Base-by-base conservation (phyloP, 2,329 filamentous ascomycete genomes). In the Nannizzia gypsea region DNA sequence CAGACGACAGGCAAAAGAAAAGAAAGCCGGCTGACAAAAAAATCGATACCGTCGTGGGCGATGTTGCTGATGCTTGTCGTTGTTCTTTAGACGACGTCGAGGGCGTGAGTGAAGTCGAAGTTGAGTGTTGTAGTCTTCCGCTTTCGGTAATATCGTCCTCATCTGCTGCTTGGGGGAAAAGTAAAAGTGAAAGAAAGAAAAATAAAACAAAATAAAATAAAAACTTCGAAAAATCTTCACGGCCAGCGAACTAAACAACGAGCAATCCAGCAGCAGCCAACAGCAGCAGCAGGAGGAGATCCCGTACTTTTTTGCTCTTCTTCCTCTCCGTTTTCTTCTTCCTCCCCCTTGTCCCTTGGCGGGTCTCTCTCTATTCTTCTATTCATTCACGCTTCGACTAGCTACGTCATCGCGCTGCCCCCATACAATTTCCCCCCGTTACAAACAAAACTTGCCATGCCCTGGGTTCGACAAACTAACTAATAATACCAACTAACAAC, bases 381-480 rank as follows among this genome's bases (percentile, higher is more conserved):
- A 36, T 36, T 26, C 26, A 34, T n/a, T 26, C 26, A 34, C 8
- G 20, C 20, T 34, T 9, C n/a, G 24, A n/a, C 26, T 34, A 24
- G 24, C 50, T 54, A 54, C 50, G 50, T 54, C 50, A 54, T 54
- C 50, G 50, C 50, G 26, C 50, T 54, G 50, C 13, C 50, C 48
- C 50, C 50, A 34, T 26, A 54, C 50, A 34, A 31, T 31, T 28
- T 36, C 28, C 50, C 44, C 44, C 50, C 50, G 50, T 31, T 54
- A 31, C 50, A 34, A 31, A 54, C 50, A 34, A 34, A 50, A 46
- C 15, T 11, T 36, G 31, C 31, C 31, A 36, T 36, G 9, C 13
- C 6, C 31, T 36, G 31, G 31, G 31, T 36, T 17, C 38, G n/a
- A n/a, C 38, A 8, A 20, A 20, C 17, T 22, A 11, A 54, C 44